These are phyloP conservation scores for Talaromyces sp. DNA, from an alignment of 2,329 filamentous ascomycete species.

Conservation along the genomic window DNA sequence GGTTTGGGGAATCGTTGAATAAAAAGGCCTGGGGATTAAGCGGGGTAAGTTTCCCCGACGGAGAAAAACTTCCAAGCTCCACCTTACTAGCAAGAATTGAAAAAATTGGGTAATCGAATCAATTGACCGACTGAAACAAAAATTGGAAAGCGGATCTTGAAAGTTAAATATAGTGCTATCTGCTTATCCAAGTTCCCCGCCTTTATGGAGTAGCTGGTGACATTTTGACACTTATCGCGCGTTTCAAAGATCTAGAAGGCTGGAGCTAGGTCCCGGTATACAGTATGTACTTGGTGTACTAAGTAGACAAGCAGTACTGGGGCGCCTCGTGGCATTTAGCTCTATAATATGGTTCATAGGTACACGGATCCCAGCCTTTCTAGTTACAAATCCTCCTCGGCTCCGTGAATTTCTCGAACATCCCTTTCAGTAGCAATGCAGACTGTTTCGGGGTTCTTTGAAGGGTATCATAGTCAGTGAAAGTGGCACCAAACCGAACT, in stretches of 20 bases:
- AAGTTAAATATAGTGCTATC: background rate
- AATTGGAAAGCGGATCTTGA: background rate
- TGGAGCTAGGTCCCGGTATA: background rate
- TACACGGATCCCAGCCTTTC: background rate
- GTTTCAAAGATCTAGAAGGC: background rate
- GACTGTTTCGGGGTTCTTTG: constrained; percentile 29
- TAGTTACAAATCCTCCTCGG: background rate
- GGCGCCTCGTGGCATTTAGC: background rate
- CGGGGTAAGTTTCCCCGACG: background rate
- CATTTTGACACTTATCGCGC: background rate
- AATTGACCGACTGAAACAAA: background rate
- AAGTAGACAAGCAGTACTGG: background rate
- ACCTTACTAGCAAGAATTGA: background rate
- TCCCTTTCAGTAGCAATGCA: constrained; percentile 23
- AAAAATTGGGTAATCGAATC: background rate
- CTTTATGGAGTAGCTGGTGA: background rate
- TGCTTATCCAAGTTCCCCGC: background rate
- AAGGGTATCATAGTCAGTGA: constrained; percentile 27
- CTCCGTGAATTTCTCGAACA: constrained; percentile 17
- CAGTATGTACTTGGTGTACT: background rate
- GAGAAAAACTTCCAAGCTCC: background rate
- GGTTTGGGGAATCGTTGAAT: background rate
- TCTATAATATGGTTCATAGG: background rate
- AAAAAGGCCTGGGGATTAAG: background rate
- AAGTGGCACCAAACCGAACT: constrained; percentile 28